Percentiles rank a stretch among this genome's conserved stretches.
Conservation (phyloP, 192 early-diverging fungal genomes). For the Entophlyctis helioformis region DNA sequence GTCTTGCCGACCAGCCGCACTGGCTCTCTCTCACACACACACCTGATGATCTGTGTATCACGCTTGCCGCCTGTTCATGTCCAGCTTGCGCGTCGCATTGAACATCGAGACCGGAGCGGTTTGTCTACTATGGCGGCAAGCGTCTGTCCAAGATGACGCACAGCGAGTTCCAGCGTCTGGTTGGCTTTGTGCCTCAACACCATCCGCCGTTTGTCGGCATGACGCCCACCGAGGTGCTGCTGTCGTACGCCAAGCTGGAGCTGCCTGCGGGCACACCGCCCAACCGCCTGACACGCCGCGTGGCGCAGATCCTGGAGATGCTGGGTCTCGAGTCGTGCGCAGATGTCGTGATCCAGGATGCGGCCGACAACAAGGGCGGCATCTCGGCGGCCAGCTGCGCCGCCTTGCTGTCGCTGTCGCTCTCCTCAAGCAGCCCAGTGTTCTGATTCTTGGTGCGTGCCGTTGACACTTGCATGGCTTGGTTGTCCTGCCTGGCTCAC, state of each 20-base stretch:
- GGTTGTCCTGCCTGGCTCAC: neutral
- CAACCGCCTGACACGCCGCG: neutral
- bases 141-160: constrained; percentile 4
- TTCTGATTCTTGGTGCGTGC: constrained; percentile 15
- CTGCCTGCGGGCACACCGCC: neutral
- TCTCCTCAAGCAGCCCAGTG: too few relatives aligned
- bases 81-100: constrained; percentile 5
- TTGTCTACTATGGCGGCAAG: constrained; percentile 5
- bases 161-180: constrained; percentile 6
- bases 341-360: too few relatives aligned
- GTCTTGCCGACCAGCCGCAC: too few relatives aligned
- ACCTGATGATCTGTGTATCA: neutral
- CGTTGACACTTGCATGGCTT: constrained; percentile 3
- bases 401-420: constrained; percentile 15
- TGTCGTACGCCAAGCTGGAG: neutral
- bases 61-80: neutral
- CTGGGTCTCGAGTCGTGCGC: constrained; percentile 10
- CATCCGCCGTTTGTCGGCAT: constrained; percentile 19
- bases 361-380: constrained; percentile 10
- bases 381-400: constrained; percentile 17
- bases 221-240: neutral
- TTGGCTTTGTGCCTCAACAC: constrained; percentile 18
- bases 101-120: neutral
- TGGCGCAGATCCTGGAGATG: constrained; percentile 2
- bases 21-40: too few relatives aligned